phyloP scores from a whole-genome alignment of 148 eudicot species.

The Beta vulgaris region DNA sequence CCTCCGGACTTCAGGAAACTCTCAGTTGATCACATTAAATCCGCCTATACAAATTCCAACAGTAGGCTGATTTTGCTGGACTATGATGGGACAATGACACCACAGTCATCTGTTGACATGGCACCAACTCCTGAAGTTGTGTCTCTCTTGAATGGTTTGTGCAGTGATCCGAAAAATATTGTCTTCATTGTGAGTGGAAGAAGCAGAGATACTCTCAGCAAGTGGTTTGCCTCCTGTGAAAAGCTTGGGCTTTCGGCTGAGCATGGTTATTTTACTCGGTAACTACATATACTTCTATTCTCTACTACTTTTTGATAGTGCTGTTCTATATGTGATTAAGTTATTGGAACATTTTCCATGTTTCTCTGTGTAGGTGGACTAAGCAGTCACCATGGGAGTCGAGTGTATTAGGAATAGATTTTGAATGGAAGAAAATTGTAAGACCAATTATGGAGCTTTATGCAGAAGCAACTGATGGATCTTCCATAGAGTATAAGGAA shows the following conservation, averaged over 20 bases:
- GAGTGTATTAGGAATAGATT: conserved; percentile 31
- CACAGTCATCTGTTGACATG: conserved; percentile 51
- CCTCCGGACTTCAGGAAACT: conserved; percentile 69
- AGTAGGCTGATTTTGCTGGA: conserved; percentile 67
- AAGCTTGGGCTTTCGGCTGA: conserved; percentile 73
- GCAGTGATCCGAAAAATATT: conserved; percentile 61
- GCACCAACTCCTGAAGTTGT: conserved; percentile 51
- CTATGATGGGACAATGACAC: conserved; percentile 74
- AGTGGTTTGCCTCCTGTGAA: conserved; percentile 66
- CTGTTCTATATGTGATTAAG: neutral
- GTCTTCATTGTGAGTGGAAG: conserved; percentile 83
- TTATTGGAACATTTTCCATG: neutral
- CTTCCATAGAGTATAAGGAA: conserved; percentile 70
- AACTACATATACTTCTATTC: neutral
- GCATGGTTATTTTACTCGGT: conserved; percentile 76
- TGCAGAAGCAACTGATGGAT: conserved; percentile 79
- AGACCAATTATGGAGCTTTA: conserved; percentile 75
- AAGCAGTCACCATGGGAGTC: conserved; percentile 59
- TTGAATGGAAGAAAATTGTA: conserved; percentile 64
- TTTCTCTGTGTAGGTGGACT: conserved; percentile 48
- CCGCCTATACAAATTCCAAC: conserved; percentile 41
- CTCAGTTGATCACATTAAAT: conserved; percentile 52
- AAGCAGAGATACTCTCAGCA: conserved; percentile 49
- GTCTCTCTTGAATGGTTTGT: conserved; percentile 43
- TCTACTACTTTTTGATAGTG: neutral